These are phyloP conservation scores for Psidium guajava DNA, from an alignment of 345 rosid genomes.

Conservation along the genomic window DNA sequence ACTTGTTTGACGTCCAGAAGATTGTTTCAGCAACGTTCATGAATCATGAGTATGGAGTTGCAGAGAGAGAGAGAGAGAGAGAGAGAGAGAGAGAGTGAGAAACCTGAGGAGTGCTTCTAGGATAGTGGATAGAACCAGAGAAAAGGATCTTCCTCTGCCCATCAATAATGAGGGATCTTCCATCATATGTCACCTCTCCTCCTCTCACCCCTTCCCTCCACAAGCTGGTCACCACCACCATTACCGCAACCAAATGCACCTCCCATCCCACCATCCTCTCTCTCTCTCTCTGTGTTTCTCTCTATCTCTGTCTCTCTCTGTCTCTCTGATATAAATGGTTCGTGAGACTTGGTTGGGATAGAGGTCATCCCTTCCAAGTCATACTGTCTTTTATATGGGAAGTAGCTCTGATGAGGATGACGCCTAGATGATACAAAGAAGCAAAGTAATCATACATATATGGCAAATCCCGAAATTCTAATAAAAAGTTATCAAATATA, in stretches of 20 bases:
- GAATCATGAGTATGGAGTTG: neutral
- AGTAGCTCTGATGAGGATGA: neutral
- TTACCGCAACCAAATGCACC: neutral
- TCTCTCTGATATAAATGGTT: neutral
- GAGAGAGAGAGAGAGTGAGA: neutral
- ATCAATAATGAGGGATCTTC: constrained; percentile 39
- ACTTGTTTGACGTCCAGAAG: neutral
- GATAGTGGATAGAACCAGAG: constrained; percentile 55
- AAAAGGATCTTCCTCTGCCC: constrained; percentile 41
- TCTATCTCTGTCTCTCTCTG: neutral
- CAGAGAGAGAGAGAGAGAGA: neutral
- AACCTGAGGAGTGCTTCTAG: constrained; percentile 58
- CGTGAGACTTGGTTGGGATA: neutral
- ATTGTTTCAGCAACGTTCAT: neutral
- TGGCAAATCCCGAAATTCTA: neutral
- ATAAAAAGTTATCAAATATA: neutral
- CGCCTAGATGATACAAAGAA: neutral
- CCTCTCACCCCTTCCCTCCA: neutral
- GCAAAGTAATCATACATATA: neutral
- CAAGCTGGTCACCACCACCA: neutral
- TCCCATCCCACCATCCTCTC: neutral
- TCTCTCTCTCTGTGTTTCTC: neutral
- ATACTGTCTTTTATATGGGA: neutral
- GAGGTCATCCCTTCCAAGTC: neutral
- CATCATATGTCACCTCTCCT: constrained; percentile 22